Evolutionary conservation across 2,329 filamentous ascomycete genomes (phyloP), one percentile per base, ranked within the genome.

Genomic region (Monosporascus sp.): DNA sequence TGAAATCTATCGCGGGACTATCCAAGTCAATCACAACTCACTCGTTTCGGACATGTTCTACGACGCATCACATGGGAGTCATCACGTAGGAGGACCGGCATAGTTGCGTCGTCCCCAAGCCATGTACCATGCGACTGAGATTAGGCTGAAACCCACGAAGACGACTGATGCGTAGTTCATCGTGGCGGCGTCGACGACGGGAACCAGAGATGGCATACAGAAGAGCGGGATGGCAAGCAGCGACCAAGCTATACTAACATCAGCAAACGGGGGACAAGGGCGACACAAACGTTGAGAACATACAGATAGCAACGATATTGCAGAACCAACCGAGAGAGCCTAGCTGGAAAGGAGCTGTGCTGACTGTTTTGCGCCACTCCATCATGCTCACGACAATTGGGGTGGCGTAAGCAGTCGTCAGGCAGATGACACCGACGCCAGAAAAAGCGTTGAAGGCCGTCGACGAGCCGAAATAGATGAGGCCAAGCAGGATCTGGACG

Each of bases 151-250:
- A 5, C 76, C 84, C 26, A 86, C 79, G 60, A 90, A 89, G n/a
- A 91, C 87, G 37, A 85, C 87, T 15, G 84, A 84, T 1, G 86
- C 87, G 68, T 89, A 91, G 76, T 91, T 91, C 76, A 89, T 86
- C 40, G 74, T 78, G 18, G 71, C 66, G 6, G 78, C 60, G 18
- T 64, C 69, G 0, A 77, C 78, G 40, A 87, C 83, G 6, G 83
- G 83, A n/a, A 88, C 72, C 44, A 70, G 70, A 0, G 82, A 78
- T 0, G 86, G 87, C 84, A 88, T 88, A 70, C 84, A 90, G 76
- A 90, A 90, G 17, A 90, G 79, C 1, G 87, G 86, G 50, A 89
- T 81, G 37, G 85, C 86, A 51, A 91, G 78, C 15, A 78, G 60
- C 51, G 83, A 86, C 87, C 87, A 90, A 50, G 72, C 81, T 85